Conservation (phyloP, 805 yeast species). For the Wickerhamiella vanderwaltii region DNA sequence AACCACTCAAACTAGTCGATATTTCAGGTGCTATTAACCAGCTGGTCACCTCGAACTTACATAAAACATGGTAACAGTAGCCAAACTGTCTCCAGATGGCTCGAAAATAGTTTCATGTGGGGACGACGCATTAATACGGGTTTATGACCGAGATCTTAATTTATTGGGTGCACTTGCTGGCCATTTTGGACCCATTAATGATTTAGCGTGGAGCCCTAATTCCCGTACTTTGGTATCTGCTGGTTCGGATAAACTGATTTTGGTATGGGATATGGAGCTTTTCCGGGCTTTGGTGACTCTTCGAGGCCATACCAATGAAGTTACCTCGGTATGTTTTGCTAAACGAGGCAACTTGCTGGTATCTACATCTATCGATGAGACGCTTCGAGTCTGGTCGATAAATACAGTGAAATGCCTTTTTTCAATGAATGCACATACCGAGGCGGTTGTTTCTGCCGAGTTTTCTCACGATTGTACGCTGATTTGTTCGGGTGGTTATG, state of each 20-base stretch:
- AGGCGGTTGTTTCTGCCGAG: conserved; percentile 69
- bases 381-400: conserved; percentile 83
- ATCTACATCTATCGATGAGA: conserved; percentile 82
- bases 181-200: conserved; percentile 63
- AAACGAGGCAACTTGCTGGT: conserved; percentile 65
- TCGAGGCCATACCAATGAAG: conserved; percentile 75
- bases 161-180: conserved; percentile 34
- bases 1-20: too few relatives aligned
- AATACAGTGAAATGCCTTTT: conserved; percentile 54
- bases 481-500: conserved; percentile 76
- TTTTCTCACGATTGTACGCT: conserved; percentile 70
- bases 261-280: conserved; percentile 52
- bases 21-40: too few relatives aligned
- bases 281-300: conserved; percentile 30
- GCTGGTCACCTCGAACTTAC: too few relatives aligned
- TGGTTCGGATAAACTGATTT: conserved; percentile 71
- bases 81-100: conserved; percentile 54
- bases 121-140: conserved; percentile 44
- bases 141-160: conserved; percentile 40
- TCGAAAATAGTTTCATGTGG: conserved; percentile 40
- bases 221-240: conserved; percentile 64
- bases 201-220: conserved; percentile 67
- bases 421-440: conserved; percentile 85
- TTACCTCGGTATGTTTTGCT: conserved; percentile 58
- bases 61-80: conserved; percentile 32